phyloP scores from a whole-genome alignment of 495 filamentous ascomycete genomes.

The Neurospora sublineolata region DNA sequence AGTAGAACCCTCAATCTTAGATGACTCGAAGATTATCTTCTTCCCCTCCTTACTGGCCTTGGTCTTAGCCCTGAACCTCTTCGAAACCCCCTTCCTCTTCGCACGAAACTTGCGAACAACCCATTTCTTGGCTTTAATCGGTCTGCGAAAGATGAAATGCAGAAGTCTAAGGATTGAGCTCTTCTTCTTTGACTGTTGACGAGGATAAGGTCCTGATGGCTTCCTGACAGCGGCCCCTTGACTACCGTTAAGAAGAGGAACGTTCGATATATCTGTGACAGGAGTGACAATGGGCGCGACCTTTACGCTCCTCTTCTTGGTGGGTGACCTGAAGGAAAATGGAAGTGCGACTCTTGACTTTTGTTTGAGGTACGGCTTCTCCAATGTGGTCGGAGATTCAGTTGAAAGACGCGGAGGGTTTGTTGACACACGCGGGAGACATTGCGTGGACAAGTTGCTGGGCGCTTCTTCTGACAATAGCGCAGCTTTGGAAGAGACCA shows the following conservation, averaged over 20 bases:
- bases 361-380: background rate
- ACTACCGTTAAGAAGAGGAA: background rate
- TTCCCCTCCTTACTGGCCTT: background rate
- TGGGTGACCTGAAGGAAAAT: background rate
- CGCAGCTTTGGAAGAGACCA: background rate
- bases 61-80: slow-evolving; percentile 1
- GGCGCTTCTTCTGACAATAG: background rate
- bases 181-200: background rate
- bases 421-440: slow-evolving; percentile 10
- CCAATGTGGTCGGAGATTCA: background rate
- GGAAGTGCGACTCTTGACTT: background rate
- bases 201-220: background rate
- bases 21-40: background rate
- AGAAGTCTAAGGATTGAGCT: background rate
- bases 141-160: background rate
- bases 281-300: background rate
- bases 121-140: slow-evolving; percentile 16
- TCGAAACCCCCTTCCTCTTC: slow-evolving; percentile 11
- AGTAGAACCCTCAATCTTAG: background rate
- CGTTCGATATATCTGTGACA: background rate
- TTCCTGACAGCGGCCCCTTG: background rate
- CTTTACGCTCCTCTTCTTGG: background rate
- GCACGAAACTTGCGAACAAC: slow-evolving; percentile 11
- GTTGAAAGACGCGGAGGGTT: background rate
- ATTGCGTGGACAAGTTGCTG: slow-evolving; percentile 10